Evolutionary conservation across 2,329 filamentous ascomycete species (phyloP), one percentile per base, ranked within the genome.

Genomic region (Fusarium paranaense): DNA sequence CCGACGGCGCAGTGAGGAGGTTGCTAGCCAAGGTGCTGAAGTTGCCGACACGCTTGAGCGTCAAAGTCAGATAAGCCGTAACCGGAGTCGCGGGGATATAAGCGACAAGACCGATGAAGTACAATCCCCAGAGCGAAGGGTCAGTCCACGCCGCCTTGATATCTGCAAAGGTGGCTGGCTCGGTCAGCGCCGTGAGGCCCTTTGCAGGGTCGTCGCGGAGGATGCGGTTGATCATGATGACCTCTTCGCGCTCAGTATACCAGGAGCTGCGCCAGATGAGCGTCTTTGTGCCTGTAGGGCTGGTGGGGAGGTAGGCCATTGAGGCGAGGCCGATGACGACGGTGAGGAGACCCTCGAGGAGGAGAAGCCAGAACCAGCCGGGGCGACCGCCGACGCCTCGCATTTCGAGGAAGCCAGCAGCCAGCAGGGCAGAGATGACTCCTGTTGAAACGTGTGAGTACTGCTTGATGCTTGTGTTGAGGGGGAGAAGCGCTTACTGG

Each of bases 171-270:
- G 83, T 86, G 4, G 81, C 81, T 9, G 84, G 82, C 68, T 88
- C 84, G 66, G 85, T 82, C 62, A 88, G 77, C 16, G 82, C 81
- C 0, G 86, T 88, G 14, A 87, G 81, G 16, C 85, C 87, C 79
- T 89, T 89, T 38, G 87, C 87, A 0, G 87, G 87, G 73, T 89
- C 87, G 57, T 89, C 87, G 37, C 87, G 85, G 14, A 89, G 81
- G 13, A 89, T 84, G 8, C 87, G 84, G 77, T 93, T 94, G 20
- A 92, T 87, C 87, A 94, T 90, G 76, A 94, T 93, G 66, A 90
- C 88, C 76, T 94, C 92, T 78, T 94, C 90, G 2, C 85, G 85
- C 77, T 93, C 91, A 3, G 84, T 89, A 80, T 92, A 93, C 91
- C 91, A 92, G 6, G 92, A 78, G 47, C 90, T 90, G 3, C 90